Evolutionary conservation across 257 asterid species (phyloP).

Genomic region (Ballota nigra): DNA sequence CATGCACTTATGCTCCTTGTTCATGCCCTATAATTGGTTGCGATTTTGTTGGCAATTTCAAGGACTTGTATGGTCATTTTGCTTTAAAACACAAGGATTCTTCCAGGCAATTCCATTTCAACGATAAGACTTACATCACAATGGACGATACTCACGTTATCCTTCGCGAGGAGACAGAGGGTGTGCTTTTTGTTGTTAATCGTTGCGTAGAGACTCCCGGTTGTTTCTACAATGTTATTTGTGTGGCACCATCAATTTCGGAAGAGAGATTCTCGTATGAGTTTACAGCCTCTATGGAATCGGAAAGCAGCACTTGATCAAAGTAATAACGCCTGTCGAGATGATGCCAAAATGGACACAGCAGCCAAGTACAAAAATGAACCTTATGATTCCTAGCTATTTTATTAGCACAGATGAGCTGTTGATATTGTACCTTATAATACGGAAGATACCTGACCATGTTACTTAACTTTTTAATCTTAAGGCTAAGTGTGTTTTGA

Average conservation of each 20-base stretch:
- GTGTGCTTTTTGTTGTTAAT: conserved; percentile 32
- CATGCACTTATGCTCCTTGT: conserved; percentile 51
- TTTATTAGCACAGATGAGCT: conserved; percentile 19
- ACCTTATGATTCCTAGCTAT: conserved; percentile 47
- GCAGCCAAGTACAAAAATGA: conserved; percentile 22
- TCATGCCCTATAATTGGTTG: conserved; percentile 72
- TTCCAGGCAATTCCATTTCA: conserved; percentile 27
- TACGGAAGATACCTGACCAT: no score
- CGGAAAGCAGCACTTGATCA: conserved; percentile 44
- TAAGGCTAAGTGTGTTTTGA: no score
- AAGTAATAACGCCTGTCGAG: conserved; percentile 35
- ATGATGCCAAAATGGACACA: conserved; percentile 33
- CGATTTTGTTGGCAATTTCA: conserved; percentile 28
- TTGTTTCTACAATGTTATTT: conserved; percentile 36
- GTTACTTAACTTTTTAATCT: no score
- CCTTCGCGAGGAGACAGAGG: conserved; percentile 29
- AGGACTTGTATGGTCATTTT: conserved; percentile 43
- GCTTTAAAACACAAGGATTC: not conserved
- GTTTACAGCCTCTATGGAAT: not conserved
- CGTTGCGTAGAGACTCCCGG: conserved; percentile 25
- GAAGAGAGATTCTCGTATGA: not conserved
- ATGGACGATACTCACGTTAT: conserved; percentile 26
- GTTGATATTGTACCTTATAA: not conserved
- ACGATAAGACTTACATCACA: conserved; percentile 14
- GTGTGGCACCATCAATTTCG: conserved; percentile 34